Conservation (phyloP, 495 filamentous ascomycete species). For the Talaromyces nanjingensis region DNA sequence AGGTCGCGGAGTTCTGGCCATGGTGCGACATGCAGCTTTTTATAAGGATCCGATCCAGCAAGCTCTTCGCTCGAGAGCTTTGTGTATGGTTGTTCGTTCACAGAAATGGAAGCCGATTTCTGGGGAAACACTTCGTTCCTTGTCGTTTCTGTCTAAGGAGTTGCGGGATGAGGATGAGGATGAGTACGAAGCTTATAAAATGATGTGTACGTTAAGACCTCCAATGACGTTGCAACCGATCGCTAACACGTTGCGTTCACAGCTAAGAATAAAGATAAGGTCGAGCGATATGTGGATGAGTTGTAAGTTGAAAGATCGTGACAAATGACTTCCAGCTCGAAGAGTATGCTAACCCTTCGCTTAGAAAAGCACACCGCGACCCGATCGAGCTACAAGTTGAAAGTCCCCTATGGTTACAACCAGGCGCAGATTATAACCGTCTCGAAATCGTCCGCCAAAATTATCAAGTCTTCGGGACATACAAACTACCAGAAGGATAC, state of each 20-base stretch:
- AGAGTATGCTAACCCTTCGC: background rate
- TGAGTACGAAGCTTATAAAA: background rate
- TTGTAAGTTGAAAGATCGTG: background rate
- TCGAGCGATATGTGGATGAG: background rate
- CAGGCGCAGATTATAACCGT: background rate
- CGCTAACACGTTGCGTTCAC: background rate
- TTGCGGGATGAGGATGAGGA: slow-evolving; percentile 13
- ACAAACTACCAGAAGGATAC: slow-evolving; percentile 19
- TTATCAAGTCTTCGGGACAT: slow-evolving; percentile 12
- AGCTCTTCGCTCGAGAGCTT: slow-evolving; percentile 20
- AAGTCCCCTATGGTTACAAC: background rate
- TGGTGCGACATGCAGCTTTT: slow-evolving; percentile 19
- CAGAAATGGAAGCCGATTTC: slow-evolving; percentile 24
- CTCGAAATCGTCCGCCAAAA: slow-evolving; percentile 2
- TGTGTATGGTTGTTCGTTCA: slow-evolving; percentile 29
- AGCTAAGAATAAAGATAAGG: background rate
- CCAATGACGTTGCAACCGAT: background rate
- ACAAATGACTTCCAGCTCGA: background rate
- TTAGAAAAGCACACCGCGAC: background rate
- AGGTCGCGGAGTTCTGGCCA: slow-evolving; percentile 21
- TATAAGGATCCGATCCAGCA: slow-evolving; percentile 19
- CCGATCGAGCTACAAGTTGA: background rate
- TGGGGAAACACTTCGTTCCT: slow-evolving; percentile 16
- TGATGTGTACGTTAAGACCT: background rate
- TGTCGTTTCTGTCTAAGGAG: slow-evolving; percentile 8